Base-by-base conservation (phyloP, 805 yeast genomes). In the Yarrowia sp. region DNA sequence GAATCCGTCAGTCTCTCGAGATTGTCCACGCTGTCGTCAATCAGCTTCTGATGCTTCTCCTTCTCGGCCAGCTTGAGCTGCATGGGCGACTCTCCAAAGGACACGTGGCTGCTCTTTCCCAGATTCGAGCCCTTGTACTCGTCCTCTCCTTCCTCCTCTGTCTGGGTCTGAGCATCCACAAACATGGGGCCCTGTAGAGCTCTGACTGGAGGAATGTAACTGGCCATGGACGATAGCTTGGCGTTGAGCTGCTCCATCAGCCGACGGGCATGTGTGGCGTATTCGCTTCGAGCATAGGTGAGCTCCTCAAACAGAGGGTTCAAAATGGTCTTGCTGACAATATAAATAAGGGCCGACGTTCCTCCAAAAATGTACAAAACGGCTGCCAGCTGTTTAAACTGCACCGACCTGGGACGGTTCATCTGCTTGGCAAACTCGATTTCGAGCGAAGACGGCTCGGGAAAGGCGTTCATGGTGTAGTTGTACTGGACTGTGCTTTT, bases 321-420 rank as follows among this genome's bases (percentile, higher is more conserved):
- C n/a, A 76, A 68, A 19, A 77, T 71, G 58, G 75, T 71, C 66
- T 75, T 76, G 47, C 77, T 73, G 14, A 77, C 66, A 3, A 76
- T 44, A 9, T 74, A 76, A 9, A 73, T 47, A 19, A 74, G 66
- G 0, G 75, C 75, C 2, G 75, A 67, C 5, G 72, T 69, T 8
- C 79, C 79, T 0, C 78, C 79, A 67, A 74, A 77, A 14, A 71
- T 69, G 65, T 77, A 77, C 15, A 74, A 63, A 15, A 77, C 66
- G 1, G 75, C 76, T 3, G 76, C 68, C 47, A 77, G 70, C n/a
- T 72, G 70, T 52, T 67, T 61, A 34, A 75, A 60, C 34, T 70
- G 68, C 17, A 76, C 68, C 14, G 72, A 66, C 24, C 68, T 63
- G 13, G 70, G 53, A 33, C 68, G 52, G 36, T 53, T 39, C 15